Evolutionary conservation across 116 monocot genomes (phyloP).

Genomic region (Zostera marina): DNA sequence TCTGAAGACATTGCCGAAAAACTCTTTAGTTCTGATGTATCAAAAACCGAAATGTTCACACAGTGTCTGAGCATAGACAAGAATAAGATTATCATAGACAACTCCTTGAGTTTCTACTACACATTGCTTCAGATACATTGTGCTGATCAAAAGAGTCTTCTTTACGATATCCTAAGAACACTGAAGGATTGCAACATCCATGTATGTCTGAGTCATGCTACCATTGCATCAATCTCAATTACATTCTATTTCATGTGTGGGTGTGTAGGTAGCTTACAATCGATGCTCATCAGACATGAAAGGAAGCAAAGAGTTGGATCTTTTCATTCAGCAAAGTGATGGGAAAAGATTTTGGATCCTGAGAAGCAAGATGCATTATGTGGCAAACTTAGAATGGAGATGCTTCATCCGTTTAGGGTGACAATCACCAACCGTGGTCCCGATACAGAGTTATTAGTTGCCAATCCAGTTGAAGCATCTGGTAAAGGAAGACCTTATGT

Average conservation of each 20-base stretch:
- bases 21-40: conserved; percentile 47
- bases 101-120: conserved; percentile 65
- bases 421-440: conserved; percentile 68
- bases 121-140: conserved; percentile 80
- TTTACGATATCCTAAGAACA: conserved; percentile 88
- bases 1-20: conserved; percentile 32
- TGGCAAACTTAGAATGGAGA: conserved; percentile 48
- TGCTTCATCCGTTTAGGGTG: conserved; percentile 78
- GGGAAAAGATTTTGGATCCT: conserved; percentile 68
- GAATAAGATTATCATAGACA: conserved; percentile 52
- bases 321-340: conserved; percentile 68
- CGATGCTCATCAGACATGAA: conserved; percentile 56
- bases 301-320: conserved; percentile 69
- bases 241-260: not conserved
- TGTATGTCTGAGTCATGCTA: conserved; percentile 9
- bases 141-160: conserved; percentile 77
- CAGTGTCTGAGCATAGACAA: conserved; percentile 28
- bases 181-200: conserved; percentile 76
- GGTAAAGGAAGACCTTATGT: conserved; percentile 88
- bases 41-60: conserved; percentile 18
- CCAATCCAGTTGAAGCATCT: conserved; percentile 73
- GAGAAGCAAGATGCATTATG: conserved; percentile 53
- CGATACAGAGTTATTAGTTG: conserved; percentile 79
- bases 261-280: conserved; percentile 54
- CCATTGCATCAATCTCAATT: not conserved